phyloP scores from a whole-genome alignment of 805 yeast genomes.

The Kodamaea restingae region DNA sequence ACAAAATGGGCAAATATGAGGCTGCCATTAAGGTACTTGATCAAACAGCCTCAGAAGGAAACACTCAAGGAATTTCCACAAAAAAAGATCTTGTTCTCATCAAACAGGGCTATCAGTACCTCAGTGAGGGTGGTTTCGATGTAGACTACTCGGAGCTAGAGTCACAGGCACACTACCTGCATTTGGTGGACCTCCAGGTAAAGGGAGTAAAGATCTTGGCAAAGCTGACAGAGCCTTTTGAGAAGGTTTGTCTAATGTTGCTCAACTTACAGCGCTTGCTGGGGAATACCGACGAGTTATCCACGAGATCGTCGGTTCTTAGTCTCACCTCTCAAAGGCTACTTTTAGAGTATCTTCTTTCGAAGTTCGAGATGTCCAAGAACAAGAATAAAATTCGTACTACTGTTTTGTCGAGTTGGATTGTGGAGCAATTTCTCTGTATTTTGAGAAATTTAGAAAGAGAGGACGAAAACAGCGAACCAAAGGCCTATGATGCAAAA shows the following conservation, averaged over 20 bases:
- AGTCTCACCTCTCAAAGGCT: slow-evolving; percentile 13
- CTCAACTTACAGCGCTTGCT: slow-evolving; percentile 13
- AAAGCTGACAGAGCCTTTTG: slow-evolving; percentile 60
- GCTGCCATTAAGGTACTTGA: slow-evolving; percentile 12
- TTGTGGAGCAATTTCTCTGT: slow-evolving; percentile 55
- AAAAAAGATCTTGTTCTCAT: slow-evolving; percentile 45
- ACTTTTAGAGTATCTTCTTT: slow-evolving; percentile 31
- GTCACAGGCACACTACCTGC: slow-evolving; percentile 2
- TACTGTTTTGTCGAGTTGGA: slow-evolving; percentile 59
- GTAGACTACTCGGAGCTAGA: slow-evolving; percentile 16
- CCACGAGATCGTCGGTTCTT: slow-evolving; percentile 1
- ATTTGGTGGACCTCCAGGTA: slow-evolving; percentile 30
- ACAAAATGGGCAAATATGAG: slow-evolving; percentile 42
- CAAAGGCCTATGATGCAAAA: too few species aligned
- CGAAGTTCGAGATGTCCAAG: slow-evolving; percentile 25
- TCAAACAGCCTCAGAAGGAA: slow-evolving; percentile 1
- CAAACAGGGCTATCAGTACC: slow-evolving; percentile 49
- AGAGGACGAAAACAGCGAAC: slow-evolving; percentile 12
- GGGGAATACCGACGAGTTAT: slow-evolving; percentile 1
- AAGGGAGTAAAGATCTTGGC: slow-evolving; percentile 49
- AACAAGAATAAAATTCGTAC: slow-evolving; percentile 29
- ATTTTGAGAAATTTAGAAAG: slow-evolving; percentile 41
- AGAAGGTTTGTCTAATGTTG: slow-evolving; percentile 58
- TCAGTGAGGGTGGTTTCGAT: slow-evolving; percentile 34
- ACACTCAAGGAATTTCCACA: slow-evolving; percentile 6